A percentile compares a stretch with the other conserved stretches of the same genome.
Conservation (phyloP, 495 filamentous ascomycete species). For the Tuber microsphaerosporum region DNA sequence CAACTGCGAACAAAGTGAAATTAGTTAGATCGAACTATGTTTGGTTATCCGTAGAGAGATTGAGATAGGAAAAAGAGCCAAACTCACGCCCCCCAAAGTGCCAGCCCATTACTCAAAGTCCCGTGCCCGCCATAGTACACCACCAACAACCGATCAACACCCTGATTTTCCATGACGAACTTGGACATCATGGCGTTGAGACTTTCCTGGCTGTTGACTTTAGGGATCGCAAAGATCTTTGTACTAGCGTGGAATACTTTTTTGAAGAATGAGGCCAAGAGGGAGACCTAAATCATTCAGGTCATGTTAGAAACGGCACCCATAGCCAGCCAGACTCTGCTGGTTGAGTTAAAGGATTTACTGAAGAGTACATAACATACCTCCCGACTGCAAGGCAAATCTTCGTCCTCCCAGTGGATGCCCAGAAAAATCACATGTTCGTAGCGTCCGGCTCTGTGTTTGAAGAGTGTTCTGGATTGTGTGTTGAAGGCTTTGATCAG, state of each 20-base stretch:
- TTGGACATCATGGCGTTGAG: slow-evolving; percentile 2
- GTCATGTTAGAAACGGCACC: not conserved
- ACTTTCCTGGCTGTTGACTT: not conserved
- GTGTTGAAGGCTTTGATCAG: not conserved
- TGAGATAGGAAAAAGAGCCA: not conserved
- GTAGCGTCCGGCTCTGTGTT: not conserved
- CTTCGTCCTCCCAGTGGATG: not conserved
- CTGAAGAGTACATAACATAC: not conserved
- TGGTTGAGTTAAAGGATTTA: not conserved
- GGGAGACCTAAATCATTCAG: not conserved
- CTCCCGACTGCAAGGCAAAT: not conserved
- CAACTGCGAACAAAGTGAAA: not conserved
- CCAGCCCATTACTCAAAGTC: not conserved
- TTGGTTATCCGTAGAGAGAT: too few relatives aligned
- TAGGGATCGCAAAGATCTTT: not conserved
- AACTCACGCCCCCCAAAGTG: not conserved
- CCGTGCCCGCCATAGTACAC: not conserved
- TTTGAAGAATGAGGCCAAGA: not conserved
- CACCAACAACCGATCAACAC: not conserved
- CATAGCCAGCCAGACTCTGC: not conserved
- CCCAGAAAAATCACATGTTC: not conserved
- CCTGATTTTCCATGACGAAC: slow-evolving; percentile 1
- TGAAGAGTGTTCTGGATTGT: not conserved
- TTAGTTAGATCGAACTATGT: not conserved
- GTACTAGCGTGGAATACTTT: not conserved